These are phyloP conservation scores for Pleoardoris graminearum DNA, from an alignment of 2,329 filamentous ascomycete species.

Conservation along the genomic window DNA sequence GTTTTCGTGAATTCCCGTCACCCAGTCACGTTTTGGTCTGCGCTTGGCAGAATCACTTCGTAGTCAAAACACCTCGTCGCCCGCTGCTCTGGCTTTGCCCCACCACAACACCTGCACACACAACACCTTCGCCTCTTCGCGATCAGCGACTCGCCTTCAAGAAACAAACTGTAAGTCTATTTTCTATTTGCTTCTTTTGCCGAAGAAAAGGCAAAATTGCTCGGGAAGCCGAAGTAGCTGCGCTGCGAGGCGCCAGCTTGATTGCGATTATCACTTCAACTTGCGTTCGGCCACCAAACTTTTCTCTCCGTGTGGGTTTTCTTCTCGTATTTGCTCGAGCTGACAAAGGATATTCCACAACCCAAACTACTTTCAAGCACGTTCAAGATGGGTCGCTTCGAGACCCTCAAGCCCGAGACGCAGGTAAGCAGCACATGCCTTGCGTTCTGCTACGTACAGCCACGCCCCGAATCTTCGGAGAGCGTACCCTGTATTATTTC, in stretches of 20 bases:
- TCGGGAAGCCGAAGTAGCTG: too few relatives aligned
- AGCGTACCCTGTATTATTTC: too few relatives aligned
- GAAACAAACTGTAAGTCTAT: background rate
- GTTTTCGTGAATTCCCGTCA: background rate
- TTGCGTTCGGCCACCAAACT: background rate
- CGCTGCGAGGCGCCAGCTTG: background rate
- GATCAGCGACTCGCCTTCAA: background rate
- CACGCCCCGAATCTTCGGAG: background rate
- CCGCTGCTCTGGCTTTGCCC: background rate
- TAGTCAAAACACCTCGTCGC: background rate
- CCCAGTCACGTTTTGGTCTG: background rate
- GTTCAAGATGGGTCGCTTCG: constrained; percentile 35
- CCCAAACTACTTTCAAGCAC: background rate
- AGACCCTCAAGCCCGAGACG: constrained; percentile 38
- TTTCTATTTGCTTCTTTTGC: background rate
- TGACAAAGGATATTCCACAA: background rate
- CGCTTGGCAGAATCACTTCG: background rate
- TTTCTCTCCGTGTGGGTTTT: too few relatives aligned
- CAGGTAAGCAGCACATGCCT: constrained; percentile 11
- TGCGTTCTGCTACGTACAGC: background rate
- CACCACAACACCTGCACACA: background rate
- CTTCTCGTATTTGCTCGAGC: background rate
- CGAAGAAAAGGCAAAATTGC: background rate
- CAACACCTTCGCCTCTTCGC: background rate
- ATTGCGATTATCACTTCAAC: background rate